Evolutionary conservation across 1,284 basidiomycete genomes (phyloP), one percentile per base, ranked within the genome.

Genomic region (Cutaneotrichosporon mucoides): DNA sequence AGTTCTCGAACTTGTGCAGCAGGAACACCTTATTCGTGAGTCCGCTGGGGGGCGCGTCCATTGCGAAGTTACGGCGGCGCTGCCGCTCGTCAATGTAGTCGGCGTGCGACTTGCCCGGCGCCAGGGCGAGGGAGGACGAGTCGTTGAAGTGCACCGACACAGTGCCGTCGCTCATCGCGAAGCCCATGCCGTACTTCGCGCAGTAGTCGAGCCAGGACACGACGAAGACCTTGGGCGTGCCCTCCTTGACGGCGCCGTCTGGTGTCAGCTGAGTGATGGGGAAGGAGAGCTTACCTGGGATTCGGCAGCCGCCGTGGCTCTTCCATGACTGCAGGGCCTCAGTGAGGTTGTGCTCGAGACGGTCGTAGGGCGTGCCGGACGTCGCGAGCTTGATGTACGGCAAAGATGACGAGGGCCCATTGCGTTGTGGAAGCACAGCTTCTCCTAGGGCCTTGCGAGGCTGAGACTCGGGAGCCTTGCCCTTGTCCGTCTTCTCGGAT

Each of bases 111-210:
- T 90, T 93, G 70, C 88, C 86, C 1, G 94, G 86, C 16, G 90
- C 84, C 56, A 98, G 80, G 9, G 94, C 84, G 67, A 96, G 79
- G 12, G 85, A 89, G 6, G 92, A 91, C 68, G 88, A 91, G 76
- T 99, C 95, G 71, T 97, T 96, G 80, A 97, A 98, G 78, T 97
- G 88, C 15, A 97, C 90, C 7, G 92, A 92, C 35, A 97, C 88
- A 1, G 90, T 89, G 4, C 95, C 93, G 73, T 99, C 93, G 36
- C 90, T 93, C 70, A 99, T 82, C 1, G 92, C 92, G 75, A 98
- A 98, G 1, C 94, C 96, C 86, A 98, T 94, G 9, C 95, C 96
- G 78, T 98, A 99, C 80, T 96, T 96, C 77, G 94, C 92, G 75
- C 90, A 94, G 75, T 98, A 97, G 77, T 99, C 95, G 49, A 98